Conservation (phyloP, 2,329 filamentous ascomycete genomes). For the Fusarium torulosum region DNA sequence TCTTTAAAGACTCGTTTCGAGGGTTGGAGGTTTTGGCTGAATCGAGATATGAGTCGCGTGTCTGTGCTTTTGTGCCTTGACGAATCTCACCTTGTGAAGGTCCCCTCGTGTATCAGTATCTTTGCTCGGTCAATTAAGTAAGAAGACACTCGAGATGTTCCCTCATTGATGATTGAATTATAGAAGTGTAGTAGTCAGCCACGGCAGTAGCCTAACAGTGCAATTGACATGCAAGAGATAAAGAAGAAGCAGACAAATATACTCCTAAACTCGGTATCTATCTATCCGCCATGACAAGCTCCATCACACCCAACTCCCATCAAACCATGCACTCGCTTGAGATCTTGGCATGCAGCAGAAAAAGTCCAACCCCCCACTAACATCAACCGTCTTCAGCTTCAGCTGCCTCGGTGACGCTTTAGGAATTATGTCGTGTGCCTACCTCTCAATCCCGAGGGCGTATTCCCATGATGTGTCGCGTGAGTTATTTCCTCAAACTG, state of each 20-base stretch:
- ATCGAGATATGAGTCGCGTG: constrained; percentile 42
- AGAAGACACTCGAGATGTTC: no score
- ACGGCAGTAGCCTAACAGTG: no score
- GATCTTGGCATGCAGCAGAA: constrained; percentile 24
- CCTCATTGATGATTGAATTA: no score
- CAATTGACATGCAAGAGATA: background rate
- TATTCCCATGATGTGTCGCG: constrained; percentile 11
- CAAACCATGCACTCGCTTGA: background rate
- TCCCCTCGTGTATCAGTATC: no score
- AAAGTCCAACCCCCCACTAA: constrained; percentile 3
- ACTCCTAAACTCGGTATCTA: background rate
- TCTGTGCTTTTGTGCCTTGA: background rate
- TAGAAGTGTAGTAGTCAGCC: no score
- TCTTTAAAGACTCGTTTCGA: constrained; percentile 11
- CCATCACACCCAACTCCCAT: background rate
- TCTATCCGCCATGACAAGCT: background rate
- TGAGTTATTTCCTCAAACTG: constrained; percentile 10
- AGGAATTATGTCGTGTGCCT: constrained; percentile 43
- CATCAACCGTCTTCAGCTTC: constrained; percentile 12
- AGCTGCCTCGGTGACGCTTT: constrained; percentile 37
- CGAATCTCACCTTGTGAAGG: no score
- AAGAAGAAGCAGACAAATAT: background rate
- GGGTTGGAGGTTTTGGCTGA: background rate
- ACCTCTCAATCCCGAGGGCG: constrained; percentile 6
- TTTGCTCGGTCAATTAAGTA: no score